Base-by-base conservation (phyloP, 495 filamentous ascomycete genomes). In the Oleoguttula mirabilis region DNA sequence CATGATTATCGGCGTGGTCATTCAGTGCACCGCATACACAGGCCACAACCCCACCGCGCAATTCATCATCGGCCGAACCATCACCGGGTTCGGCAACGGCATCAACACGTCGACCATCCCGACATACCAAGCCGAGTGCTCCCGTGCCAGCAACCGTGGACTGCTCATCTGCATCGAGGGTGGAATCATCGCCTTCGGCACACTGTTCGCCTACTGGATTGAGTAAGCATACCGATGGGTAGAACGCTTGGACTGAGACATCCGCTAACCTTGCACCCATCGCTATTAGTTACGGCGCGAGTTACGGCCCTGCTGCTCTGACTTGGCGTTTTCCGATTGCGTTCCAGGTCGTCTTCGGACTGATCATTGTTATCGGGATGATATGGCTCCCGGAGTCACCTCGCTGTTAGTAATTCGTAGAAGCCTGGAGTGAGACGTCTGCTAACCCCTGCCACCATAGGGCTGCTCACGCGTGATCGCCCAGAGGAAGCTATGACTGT, bases 91-190 rank as follows among this genome's bases (percentile, higher is more conserved):
- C 33, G 82, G 79, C 11, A 88, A 84, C 51, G 82, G 80, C 28
- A 83, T 84, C 61, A 85, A 84, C 58, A 83, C 78, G 0, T 77
- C 72, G 0, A 84, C 78, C 3, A 84, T 87, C 36, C 82, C 82
- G 1, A 84, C 81, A 1, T 88, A 85, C 55, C 82, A 88, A 62
- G 81, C 79, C 8, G 79, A 83, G 56, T 82, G 80, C 60, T 79
- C 75, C 20, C 76, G 77, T 45, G 77, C 82, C 0, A 76, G 71
- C 51, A 88, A 88, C 58, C 73, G 84, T 51, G 84, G 84, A 43
- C 73, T 86, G 3, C 62, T 87, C 36, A 86, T 92, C 56, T 88
- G 82, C 63, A 85, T 88, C 41, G 81, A 88, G 54, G 84, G 84
- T 49, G 77, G 75, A 51, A 68, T 76, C 45, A 85, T 88, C 47